phyloP scores from a whole-genome alignment of 1,284 basidiomycete genomes.

The Afroboletus lepidellus region DNA sequence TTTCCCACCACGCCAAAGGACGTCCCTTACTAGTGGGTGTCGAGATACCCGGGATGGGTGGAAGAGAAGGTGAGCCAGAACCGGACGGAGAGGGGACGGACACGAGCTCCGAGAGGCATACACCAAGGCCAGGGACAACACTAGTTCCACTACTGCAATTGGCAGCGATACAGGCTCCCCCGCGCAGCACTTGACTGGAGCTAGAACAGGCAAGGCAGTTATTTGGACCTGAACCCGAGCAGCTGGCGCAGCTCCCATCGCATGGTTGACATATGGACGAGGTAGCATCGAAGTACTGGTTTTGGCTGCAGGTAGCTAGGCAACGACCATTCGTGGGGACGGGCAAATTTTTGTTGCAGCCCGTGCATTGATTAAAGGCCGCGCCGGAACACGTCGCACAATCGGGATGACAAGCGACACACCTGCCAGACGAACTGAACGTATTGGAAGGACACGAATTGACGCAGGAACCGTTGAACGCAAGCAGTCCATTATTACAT shows the following conservation, averaged over 20 bases:
- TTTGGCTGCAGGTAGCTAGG: constrained; percentile 68
- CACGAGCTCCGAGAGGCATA: constrained; percentile 75
- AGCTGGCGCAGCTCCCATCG: constrained; percentile 72
- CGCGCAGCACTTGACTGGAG: constrained; percentile 56
- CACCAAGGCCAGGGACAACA: constrained; percentile 67
- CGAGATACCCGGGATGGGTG: constrained; percentile 57
- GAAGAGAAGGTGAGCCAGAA: constrained; percentile 47
- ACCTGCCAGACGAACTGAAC: constrained; percentile 63
- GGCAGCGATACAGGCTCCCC: constrained; percentile 61
- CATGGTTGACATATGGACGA: constrained; percentile 65
- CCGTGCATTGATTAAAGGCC: constrained; percentile 73
- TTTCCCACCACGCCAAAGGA: constrained; percentile 73
- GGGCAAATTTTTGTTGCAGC: constrained; percentile 64
- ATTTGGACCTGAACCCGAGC: constrained; percentile 59
- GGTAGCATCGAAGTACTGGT: constrained; percentile 68
- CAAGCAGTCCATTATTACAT: constrained; percentile 61
- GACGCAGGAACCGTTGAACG: constrained; percentile 70
- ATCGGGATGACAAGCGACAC: constrained; percentile 76
- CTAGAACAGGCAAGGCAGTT: constrained; percentile 74
- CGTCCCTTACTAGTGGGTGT: constrained; percentile 36
- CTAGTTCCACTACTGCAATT: constrained; percentile 53
- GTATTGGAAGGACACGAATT: constrained; percentile 68
- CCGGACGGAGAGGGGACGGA: constrained; percentile 42
- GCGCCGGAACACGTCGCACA: constrained; percentile 73
- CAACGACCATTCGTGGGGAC: constrained; percentile 73